Base-by-base conservation (phyloP, 257 asterid genomes). In the Coffea eugenioides region DNA sequence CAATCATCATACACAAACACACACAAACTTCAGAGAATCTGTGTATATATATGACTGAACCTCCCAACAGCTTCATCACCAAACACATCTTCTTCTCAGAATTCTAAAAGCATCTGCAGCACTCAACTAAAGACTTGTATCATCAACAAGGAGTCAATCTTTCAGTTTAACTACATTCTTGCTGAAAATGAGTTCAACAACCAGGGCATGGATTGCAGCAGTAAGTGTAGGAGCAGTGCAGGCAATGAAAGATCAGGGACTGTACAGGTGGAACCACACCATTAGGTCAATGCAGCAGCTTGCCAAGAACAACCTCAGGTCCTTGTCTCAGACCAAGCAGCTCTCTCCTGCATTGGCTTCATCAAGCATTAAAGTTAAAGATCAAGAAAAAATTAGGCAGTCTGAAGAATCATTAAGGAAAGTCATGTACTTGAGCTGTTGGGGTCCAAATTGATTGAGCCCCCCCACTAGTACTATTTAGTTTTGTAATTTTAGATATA, bases 241-340 rank as follows among this genome's bases (percentile, higher is more conserved):
- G 56, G 87, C 82, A 3, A 49, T 84, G 54, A 84, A 77, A 68
- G 87, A 84, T 69, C 80, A 80, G 70, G 87, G 87, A 20, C 80
- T 84, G 66, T 34, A 77, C 2, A 80, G 82, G 20, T 84, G 84
- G 87, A 75, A 78, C 27, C 49, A 81, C 39, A 52, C 85, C 75
- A 45, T 73, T 0, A 77, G 76, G 54, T 56, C 69, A 3, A 2
- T 82, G 7, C 80, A 74, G 0, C 85, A 79, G 71, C 73, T 75
- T 54, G 76, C 80, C 68, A 79, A 84, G 79, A 81, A 75, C 57
- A 79, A 76, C 54, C 68, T 79, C 23, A 61, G 59, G 15, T 46
- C 82, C 27, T 81, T 49, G 67, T 46, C 54, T 9, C 54, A 49
- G 51, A 46, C 51, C 8, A 46, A 64, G 21, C 75, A 39, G 31